These are phyloP conservation scores for Schoenoplectus triqueter DNA, from an alignment of 202 grass and related monocot genomes.

Conservation along the genomic window DNA sequence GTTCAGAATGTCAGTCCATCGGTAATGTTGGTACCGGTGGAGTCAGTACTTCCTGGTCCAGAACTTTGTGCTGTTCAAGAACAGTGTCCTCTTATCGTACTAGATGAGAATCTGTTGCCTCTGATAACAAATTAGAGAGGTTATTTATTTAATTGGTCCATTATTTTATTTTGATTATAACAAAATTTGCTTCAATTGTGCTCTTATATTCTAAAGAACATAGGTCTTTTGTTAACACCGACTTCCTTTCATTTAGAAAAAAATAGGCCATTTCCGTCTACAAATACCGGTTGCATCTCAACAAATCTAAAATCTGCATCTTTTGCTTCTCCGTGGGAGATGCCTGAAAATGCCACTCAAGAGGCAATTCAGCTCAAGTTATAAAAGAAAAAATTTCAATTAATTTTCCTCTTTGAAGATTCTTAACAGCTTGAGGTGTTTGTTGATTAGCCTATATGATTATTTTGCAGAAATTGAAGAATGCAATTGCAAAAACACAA, in stretches of 20 bases:
- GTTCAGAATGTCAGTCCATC: too few relatives aligned
- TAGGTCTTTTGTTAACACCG: background rate
- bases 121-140: too few relatives aligned
- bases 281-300: conserved; percentile 77
- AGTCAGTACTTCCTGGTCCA: too few relatives aligned
- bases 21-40: too few relatives aligned
- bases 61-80: too few relatives aligned
- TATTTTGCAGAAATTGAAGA: conserved; percentile 52
- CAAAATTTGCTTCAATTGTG: background rate
- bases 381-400: background rate
- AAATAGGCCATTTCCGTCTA: conserved; percentile 87
- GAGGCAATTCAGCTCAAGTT: conserved; percentile 48
- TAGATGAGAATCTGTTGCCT: too few relatives aligned
- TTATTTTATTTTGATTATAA: conserved; percentile 15
- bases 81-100: too few relatives aligned
- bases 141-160: background rate
- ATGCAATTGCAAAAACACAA: conserved; percentile 75
- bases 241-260: conserved; percentile 45
- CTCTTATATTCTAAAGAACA: too few relatives aligned
- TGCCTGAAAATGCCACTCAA: conserved; percentile 59
- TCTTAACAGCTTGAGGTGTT: background rate
- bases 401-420: background rate
- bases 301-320: conserved; percentile 81
- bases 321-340: conserved; percentile 73
- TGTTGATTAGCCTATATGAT: background rate